Evolutionary conservation across 1,139 yeast genomes (phyloP).

Genomic region (Zygosaccharomyces sapae): DNA sequence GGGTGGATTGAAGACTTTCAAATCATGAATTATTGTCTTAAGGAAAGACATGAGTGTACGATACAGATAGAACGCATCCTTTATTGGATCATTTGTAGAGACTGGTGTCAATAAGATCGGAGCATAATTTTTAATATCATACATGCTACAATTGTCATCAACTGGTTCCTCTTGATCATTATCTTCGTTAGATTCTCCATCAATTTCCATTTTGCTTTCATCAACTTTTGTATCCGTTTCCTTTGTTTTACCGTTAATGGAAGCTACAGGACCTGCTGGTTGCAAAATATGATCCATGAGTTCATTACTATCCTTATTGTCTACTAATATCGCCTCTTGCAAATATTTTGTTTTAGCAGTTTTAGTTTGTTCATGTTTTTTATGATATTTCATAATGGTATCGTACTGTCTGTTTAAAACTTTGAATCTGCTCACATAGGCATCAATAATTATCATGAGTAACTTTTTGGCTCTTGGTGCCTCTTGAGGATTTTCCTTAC

Average conservation of each 20-base stretch:
- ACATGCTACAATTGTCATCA: constrained; percentile 42
- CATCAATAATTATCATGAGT: constrained; percentile 75
- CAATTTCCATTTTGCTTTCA: constrained; percentile 14
- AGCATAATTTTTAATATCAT: constrained; percentile 45
- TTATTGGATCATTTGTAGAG: constrained; percentile 59
- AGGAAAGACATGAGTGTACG: constrained; percentile 85
- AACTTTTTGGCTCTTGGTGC: constrained; percentile 74
- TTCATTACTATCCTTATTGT: constrained; percentile 28
- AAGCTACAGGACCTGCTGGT: constrained; percentile 7
- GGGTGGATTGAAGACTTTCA: constrained; percentile 87
- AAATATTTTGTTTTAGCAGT: constrained; percentile 21
- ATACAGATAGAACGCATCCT: constrained; percentile 84
- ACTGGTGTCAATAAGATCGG: constrained; percentile 48
- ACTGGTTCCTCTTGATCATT: constrained; percentile 17
- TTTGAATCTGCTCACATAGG: constrained; percentile 80
- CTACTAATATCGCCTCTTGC: constrained; percentile 23
- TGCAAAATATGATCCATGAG: constrained; percentile 25
- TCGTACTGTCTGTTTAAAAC: constrained; percentile 69
- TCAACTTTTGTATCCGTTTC: constrained; percentile 10
- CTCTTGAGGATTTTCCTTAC: constrained; percentile 54
- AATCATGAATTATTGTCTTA: constrained; percentile 84
- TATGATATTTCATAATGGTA: constrained; percentile 62
- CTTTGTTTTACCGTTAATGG: not conserved
- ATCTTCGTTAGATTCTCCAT: constrained; percentile 11
- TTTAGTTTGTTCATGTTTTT: constrained; percentile 45